phyloP scores from a whole-genome alignment of 768 basidiomycete genomes.

The Sporobolomyces phaffii region DNA sequence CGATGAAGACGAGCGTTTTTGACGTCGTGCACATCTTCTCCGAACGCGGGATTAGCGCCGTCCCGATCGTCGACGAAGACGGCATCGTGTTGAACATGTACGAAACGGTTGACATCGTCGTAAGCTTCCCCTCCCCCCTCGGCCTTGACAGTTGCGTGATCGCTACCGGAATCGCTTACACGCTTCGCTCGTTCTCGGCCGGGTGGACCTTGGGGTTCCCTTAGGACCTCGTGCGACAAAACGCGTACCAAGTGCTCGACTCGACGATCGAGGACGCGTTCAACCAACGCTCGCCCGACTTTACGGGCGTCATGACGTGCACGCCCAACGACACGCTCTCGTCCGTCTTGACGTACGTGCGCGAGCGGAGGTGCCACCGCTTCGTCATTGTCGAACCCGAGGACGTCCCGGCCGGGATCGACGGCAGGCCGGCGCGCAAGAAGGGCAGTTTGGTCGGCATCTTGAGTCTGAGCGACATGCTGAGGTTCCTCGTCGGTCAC shows the following conservation, averaged over 20 bases:
- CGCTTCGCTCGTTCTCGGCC: background rate
- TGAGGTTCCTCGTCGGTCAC: slow-evolving; percentile 64
- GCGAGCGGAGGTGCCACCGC: slow-evolving; percentile 86
- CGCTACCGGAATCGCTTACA: no score
- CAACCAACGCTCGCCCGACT: slow-evolving; percentile 84
- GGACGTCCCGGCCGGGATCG: slow-evolving; percentile 23
- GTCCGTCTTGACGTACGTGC: slow-evolving; percentile 81
- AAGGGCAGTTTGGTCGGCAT: slow-evolving; percentile 68
- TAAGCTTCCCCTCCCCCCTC: slow-evolving; percentile 45
- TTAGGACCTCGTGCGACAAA: slow-evolving; percentile 78
- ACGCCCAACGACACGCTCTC: slow-evolving; percentile 85
- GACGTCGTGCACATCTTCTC: slow-evolving; percentile 99
- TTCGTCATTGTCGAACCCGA: slow-evolving; percentile 47
- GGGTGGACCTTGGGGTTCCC: background rate
- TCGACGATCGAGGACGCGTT: slow-evolving; percentile 87
- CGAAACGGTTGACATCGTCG: slow-evolving; percentile 98
- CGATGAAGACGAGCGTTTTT: slow-evolving; percentile 82
- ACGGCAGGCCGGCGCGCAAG: slow-evolving; percentile 21
- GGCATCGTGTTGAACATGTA: slow-evolving; percentile 93
- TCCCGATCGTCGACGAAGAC: slow-evolving; percentile 76
- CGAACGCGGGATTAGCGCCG: slow-evolving; percentile 87
- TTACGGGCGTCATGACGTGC: slow-evolving; percentile 94
- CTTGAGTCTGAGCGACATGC: slow-evolving; percentile 80
- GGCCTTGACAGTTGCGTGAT: no score
- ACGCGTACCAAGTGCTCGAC: slow-evolving; percentile 92